Percentiles rank a stretch among this genome's conserved stretches.
phyloP scores from a whole-genome alignment of 2,329 filamentous ascomycete genomes.

The Phialophora expanda region DNA sequence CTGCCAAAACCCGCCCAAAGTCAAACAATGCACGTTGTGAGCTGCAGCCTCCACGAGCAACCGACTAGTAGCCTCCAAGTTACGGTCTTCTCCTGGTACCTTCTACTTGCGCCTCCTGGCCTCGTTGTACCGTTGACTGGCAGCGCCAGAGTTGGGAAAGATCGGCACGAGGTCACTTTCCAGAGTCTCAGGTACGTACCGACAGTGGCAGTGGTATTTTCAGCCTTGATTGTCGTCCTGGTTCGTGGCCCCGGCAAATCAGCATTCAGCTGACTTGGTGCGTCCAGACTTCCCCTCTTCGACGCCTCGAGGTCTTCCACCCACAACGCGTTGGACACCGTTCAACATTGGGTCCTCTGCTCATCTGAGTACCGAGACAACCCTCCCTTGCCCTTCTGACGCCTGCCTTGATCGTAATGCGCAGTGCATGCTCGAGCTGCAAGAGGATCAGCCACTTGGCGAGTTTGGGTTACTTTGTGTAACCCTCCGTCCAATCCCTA shows the following conservation, averaged over 20 bases:
- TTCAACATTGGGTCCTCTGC: not conserved
- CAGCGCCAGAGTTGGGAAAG: not conserved
- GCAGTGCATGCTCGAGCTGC: slow-evolving; percentile 7
- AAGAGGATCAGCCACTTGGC: slow-evolving; percentile 11
- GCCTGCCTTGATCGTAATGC: slow-evolving; percentile 2
- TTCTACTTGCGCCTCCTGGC: not conserved
- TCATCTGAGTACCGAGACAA: not conserved
- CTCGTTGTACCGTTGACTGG: not conserved
- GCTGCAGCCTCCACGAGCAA: not conserved
- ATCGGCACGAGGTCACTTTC: not conserved
- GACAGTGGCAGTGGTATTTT: slow-evolving; percentile 15
- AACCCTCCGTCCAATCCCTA: slow-evolving; percentile 5
- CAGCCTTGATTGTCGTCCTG: slow-evolving; percentile 5
- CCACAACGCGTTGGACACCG: not conserved
- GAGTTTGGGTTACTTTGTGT: slow-evolving; percentile 12
- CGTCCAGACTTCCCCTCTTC: slow-evolving; percentile 3
- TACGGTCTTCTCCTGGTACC: not conserved
- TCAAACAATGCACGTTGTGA: not conserved
- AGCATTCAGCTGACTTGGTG: not conserved
- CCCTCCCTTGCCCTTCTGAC: not conserved
- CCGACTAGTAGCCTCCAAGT: not conserved
- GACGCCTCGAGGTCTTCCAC: not conserved
- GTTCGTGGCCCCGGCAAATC: not conserved
- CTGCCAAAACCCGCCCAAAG: not conserved
- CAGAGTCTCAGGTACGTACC: slow-evolving; percentile 1